Evolutionary conservation across 2,329 filamentous ascomycete genomes (phyloP).

Genomic region (Metarhizium brunneum): DNA sequence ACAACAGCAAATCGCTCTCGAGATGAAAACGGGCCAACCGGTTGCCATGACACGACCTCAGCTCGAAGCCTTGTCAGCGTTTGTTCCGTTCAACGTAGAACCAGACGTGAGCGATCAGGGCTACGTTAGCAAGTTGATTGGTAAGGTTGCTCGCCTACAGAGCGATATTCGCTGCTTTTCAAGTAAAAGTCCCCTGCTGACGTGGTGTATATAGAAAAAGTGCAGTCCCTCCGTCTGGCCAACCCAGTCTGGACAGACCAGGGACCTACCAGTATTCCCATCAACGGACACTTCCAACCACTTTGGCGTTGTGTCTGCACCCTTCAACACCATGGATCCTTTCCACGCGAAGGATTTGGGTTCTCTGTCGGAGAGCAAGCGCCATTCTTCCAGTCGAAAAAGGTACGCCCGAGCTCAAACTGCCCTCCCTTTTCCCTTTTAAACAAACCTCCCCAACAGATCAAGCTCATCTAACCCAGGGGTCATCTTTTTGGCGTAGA

Average conservation of each 20-base stretch:
- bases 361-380: conserved; percentile 14
- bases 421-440: too few species aligned
- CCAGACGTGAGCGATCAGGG: conserved; percentile 16
- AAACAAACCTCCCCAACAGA: too few species aligned
- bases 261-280: conserved; percentile 11
- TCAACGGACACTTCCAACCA: conserved; percentile 11
- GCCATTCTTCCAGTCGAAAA: conserved; percentile 36
- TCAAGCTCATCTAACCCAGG: too few species aligned
- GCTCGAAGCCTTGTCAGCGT: conserved; percentile 28
- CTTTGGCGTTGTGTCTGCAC: conserved; percentile 19
- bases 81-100: conserved; percentile 24
- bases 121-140: conserved; percentile 19
- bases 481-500: conserved; percentile 10
- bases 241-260: conserved; percentile 9
- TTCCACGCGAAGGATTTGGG: conserved; percentile 25
- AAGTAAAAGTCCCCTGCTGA: too few species aligned
- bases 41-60: conserved; percentile 29
- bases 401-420: conserved; percentile 18
- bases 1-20: conserved; percentile 27
- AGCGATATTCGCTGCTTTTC: neutral
- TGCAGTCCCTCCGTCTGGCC: conserved; percentile 7
- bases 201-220: conserved; percentile 6
- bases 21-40: conserved; percentile 20
- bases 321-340: conserved; percentile 13
- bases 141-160: conserved; percentile 12